Base-by-base conservation (phyloP, 2,329 filamentous ascomycete genomes). In the Rhinocladiella similis region DNA sequence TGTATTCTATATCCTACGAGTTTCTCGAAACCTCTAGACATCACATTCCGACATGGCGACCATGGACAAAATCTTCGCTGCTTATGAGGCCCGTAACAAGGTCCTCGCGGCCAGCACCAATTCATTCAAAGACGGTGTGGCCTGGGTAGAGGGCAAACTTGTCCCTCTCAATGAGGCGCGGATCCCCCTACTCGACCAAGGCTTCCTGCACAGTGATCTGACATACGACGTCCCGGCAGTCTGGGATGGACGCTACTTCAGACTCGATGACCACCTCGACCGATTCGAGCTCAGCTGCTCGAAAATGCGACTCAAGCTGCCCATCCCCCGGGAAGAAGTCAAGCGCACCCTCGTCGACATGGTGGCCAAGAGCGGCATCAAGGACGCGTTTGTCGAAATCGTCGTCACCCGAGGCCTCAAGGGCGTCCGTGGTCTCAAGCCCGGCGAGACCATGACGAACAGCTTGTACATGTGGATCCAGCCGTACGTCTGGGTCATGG, bases 161-260 rank as follows among this genome's bases (percentile, higher is more conserved):
- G 69, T 73, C 0, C 77, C 78, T 2, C 63, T 81, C 5, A 38
- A 69, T n/a, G 65, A 79, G 45, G 79, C 79, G 1, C 72, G 72
- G n/a, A 79, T 81, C 16, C 79, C 79, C 1, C 64, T 81, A 0
- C 62, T 78, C 0, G 79, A 82, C 59, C 74, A 82, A 66, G 79
- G 79, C 16, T 82, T 82, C 64, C 65, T 81, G 62, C 78, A 77
- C 64, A 75, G 77, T 65, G 79, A 81, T 45, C 63, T 81, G 1
- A 81, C 79, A 1, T 81, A 81, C 63, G 79, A 81, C 47, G 79
- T 81, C 0, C 77, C 78, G 0, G 66, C 77, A 0, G 76, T 80
- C 22, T 81, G 79, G 79, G 76, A 80, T 47, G 77, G 78, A 0
- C 75, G 75, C 1, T 78, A 78, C 63, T 81, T 81, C 68, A 78